These are phyloP conservation scores for Epichloe gansuensis DNA, from an alignment of 2,329 filamentous ascomycete genomes.

Conservation along the genomic window DNA sequence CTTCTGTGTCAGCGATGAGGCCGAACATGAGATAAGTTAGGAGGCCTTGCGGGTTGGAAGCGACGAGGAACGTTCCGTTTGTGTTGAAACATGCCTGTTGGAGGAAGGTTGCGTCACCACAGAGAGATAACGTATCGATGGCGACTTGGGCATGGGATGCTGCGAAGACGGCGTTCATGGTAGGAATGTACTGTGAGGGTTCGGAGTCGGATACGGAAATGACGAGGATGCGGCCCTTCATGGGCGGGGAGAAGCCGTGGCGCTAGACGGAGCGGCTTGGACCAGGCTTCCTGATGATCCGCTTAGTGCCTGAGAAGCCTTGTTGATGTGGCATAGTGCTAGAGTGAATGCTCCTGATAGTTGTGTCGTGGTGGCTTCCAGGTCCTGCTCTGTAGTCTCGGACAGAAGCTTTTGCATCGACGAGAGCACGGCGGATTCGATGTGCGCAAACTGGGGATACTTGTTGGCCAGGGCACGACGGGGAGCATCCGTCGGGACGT, in stretches of 20 bases:
- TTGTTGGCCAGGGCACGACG: constrained; percentile 59
- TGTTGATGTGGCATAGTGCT: constrained; percentile 83
- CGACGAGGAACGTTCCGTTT: constrained; percentile 42
- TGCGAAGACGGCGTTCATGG: constrained; percentile 97
- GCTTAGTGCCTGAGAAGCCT: constrained; percentile 54
- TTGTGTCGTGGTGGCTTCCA: constrained; percentile 69
- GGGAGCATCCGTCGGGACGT: constrained; percentile 23
- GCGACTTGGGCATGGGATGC: constrained; percentile 79
- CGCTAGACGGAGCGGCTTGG: constrained; percentile 22
- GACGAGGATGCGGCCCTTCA: constrained; percentile 62
- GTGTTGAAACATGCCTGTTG: constrained; percentile 71
- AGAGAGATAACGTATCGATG: constrained; percentile 82
- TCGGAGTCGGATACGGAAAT: constrained; percentile 78
- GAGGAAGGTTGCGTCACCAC: constrained; percentile 78
- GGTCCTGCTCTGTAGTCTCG: constrained; percentile 50
- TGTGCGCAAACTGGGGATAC: constrained; percentile 79
- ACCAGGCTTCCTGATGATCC: constrained; percentile 37
- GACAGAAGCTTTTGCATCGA: constrained; percentile 65
- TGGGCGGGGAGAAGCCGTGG: constrained; percentile 19
- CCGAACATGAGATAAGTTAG: constrained; percentile 92
- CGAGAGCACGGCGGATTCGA: constrained; percentile 67
- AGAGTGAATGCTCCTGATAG: constrained; percentile 85
- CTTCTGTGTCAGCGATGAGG: constrained; percentile 56
- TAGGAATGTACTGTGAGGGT: constrained; percentile 87
- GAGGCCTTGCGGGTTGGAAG: constrained; percentile 53